Base-by-base conservation (phyloP, 306 rosid species). In the Quercus engelmannii region DNA sequence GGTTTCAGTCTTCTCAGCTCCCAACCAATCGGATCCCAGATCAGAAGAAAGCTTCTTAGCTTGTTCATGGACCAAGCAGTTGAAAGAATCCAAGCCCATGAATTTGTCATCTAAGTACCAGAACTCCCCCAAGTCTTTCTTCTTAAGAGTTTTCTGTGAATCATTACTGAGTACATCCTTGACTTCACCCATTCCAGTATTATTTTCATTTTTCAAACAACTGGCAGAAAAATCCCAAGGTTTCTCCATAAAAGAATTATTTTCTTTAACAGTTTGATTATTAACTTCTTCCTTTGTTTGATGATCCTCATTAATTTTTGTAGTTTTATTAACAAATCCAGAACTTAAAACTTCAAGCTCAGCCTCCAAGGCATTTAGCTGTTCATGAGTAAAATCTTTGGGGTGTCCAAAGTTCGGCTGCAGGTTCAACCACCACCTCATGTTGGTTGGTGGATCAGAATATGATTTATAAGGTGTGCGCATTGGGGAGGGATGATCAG, bases 341-440 rank as follows among this genome's bases (percentile, higher is more conserved):
- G 73, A 51, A 23, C 81, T 84, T n/a, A 86, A 81, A 55, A 71
- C 77, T 78, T 85, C 86, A 41, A 88, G 73, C 57, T 89, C 89
- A 14, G 86, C 86, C 58, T 83, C 90, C 71, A 73, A 78, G 28
- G 85, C 71, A 71, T 81, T 74, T 52, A 61, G 81, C 83, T 74
- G 78, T 58, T 85, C 85, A 67, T 55, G 31, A 21, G 87, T 82
- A 74, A 84, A 87, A 80, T 84, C 83, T 57, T 82, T 80, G 49
- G 76, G 85, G 8, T 69, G 85, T 41, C 85, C 89, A 74, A 82
- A 11, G 67, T 85, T 81, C 51, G 89, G 86, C 80, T 89, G 88
- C 87, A 79, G 84, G 88, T 90, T 88, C 76, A 91, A 86, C 93
- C 93, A 88, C 96, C 95, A 92, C 74, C 85, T 84, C 82, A 79